Evolutionary conservation across 2,329 filamentous ascomycete species (phyloP), one percentile per base, ranked within the genome.

Genomic region (Scopulariopsis brevicaulis): DNA sequence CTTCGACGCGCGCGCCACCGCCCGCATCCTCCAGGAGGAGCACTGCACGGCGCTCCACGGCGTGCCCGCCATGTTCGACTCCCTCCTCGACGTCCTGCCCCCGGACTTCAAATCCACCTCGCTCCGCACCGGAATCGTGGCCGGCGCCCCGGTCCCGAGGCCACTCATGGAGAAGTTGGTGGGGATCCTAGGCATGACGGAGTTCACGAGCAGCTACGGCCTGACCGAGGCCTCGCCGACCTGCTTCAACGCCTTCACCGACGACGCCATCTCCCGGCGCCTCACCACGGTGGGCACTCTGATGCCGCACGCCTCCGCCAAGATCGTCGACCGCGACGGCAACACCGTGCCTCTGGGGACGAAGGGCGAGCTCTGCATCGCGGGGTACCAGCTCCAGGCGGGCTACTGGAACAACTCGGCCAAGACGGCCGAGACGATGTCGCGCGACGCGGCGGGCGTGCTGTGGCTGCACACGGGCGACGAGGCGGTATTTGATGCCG

Each of bases 21-120:
- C 92, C 37, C 76, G 76, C 51, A 85, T 86, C 57, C 82, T 93
- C 46, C 78, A 80, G 1, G 77, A 85, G 56, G 85, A 89, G 66
- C 73, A 75, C 53, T 87, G 85, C 68, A 93, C 89, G 0, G 89
- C 86, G 0, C 76, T 93, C 0, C 88, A 92, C 66, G 89, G 89
- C 37, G 89, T 93, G 0, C 89, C 89, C 0, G 88, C 89, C 59
- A 93, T 93, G 89, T 90, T 91, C 69, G 87, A 90, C 66, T 84
- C 84, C 0, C 70, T 83, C 2, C 75, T 83, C 63, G 73, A 81
- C 20, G 74, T 77, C 18, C 66, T 71, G 58, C 70, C 67, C 0
- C 63, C 69, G 4, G 68, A 69, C 57, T 76, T 77, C 65, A 70
- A n/a, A 3, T 76, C 74, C 65, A 74, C 77, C 1, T 74, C 73